Conservation (phyloP, 805 yeast genomes). For the Zygosaccharomyces gambellarensis region DNA sequence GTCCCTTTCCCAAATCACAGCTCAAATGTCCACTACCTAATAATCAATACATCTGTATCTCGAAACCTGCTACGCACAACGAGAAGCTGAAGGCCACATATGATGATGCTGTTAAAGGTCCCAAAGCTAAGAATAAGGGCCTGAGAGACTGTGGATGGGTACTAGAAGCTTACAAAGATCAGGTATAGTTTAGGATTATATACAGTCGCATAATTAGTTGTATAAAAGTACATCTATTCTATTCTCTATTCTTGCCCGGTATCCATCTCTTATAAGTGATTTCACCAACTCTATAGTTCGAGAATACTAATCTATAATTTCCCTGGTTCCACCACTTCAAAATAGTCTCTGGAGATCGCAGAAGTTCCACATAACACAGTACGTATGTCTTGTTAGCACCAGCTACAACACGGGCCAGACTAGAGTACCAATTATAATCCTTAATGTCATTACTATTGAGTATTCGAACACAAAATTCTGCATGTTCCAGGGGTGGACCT, state of each 20-base stretch:
- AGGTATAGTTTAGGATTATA: conserved; percentile 27
- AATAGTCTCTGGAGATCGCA: conserved; percentile 35
- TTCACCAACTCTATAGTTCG: conserved; percentile 51
- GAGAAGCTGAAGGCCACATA: conserved; percentile 32
- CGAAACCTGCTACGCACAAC: conserved; percentile 62
- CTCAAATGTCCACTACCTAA: conserved; percentile 73
- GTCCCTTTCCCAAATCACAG: conserved; percentile 84
- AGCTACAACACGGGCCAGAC: conserved; percentile 74
- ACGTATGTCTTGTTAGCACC: conserved; percentile 80
- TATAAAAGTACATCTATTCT: conserved; percentile 6
- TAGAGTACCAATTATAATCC: conserved; percentile 59
- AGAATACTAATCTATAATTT: conserved; percentile 32
- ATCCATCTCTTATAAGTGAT: conserved; percentile 76
- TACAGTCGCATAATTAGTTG: background rate
- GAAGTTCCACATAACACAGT: conserved; percentile 58
- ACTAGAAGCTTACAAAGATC: conserved; percentile 55
- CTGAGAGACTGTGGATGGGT: conserved; percentile 87
- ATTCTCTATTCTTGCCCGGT: conserved; percentile 79
- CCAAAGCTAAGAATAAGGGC: conserved; percentile 43
- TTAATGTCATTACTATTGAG: conserved; percentile 24
- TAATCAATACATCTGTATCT: conserved; percentile 67
- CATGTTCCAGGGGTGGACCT: conserved; percentile 96
- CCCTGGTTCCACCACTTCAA: conserved; percentile 23
- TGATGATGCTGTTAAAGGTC: conserved; percentile 46
- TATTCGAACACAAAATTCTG: conserved; percentile 66